Evolutionary conservation across 2,329 filamentous ascomycete species (phyloP).

Genomic region (Fusarium dlaminii): DNA sequence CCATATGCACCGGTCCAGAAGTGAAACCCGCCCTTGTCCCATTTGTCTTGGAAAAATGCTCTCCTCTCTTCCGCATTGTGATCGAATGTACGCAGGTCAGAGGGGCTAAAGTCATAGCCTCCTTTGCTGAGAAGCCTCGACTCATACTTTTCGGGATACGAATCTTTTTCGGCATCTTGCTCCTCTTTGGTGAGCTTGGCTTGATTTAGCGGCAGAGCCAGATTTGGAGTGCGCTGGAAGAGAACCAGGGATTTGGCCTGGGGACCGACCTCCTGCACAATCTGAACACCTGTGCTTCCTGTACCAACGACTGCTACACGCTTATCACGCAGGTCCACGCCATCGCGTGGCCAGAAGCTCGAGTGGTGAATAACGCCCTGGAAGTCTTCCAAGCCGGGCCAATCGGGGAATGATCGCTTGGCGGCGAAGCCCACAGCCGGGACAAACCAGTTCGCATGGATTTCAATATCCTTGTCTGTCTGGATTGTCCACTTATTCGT

Average conservation of each 20-base stretch:
- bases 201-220: not conserved
- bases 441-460: not conserved
- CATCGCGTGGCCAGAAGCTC: not conserved
- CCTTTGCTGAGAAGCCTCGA: not conserved
- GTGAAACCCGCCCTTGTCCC: constrained; percentile 56
- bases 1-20: constrained; percentile 57
- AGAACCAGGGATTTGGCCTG: not conserved
- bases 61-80: not conserved
- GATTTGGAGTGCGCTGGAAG: not conserved
- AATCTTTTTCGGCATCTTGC: not conserved
- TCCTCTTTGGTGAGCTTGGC: not conserved
- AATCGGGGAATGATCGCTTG: not conserved
- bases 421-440: not conserved
- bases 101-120: not conserved
- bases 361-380: not conserved
- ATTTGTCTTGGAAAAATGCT: constrained; percentile 31
- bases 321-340: not conserved
- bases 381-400: not conserved
- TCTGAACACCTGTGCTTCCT: not conserved
- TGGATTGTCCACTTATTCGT: not conserved
- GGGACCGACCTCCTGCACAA: not conserved
- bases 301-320: not conserved
- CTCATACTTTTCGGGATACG: not conserved
- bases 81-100: not conserved
- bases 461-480: not conserved